Base-by-base conservation (phyloP, 495 filamentous ascomycete genomes). In the Tuber melanosporum region DNA sequence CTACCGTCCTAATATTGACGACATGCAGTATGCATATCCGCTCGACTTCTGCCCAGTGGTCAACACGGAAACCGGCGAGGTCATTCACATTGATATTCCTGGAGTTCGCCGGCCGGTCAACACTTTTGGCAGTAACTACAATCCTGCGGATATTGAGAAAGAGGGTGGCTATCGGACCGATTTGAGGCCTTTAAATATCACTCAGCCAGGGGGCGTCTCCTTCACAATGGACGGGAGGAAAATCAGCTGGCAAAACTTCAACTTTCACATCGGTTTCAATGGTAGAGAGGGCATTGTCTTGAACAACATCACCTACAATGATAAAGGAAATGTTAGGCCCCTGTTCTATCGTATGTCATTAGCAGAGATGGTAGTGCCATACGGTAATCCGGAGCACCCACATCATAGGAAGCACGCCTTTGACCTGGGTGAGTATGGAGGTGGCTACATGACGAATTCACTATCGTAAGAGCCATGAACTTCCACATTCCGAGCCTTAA, bases 211-310 rank as follows among this genome's bases (percentile, higher is more conserved):
- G 76, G 95, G 95, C 19, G 94, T 97, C 1, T 95, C 93, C 0
- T 98, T 97, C 87, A 89, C 88, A n/a, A 84, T 97, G 62, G 88
- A 92, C 14, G 93, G 92, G 6, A 85, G 94, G 8, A 87, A 87
- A n/a, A 89, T 97, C 57, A 90, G 90, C 71, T 98, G 95, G 95
- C 94, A 97, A 84, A 97, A 97, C 80, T 98, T 94, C 92, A 94
- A 88, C 83, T 89, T 98, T 77, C 95, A 97, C 83, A 90, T 98
- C 49, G 94, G 94, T 22, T 98, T 97, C 88, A 97, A 95, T 87
- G 94, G 97, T 85, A 89, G 93, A n/a, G 94, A 98, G 84, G 94
- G 94, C 44, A 92, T 97, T 76, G 91, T 97, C 22, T 87, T 98
- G 36, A 94, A 93, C 84, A 93, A 97, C 84, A 93, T 97, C 83